These are phyloP conservation scores for Acacia concinna DNA, from an alignment of 331 rosid genomes.

Conservation along the genomic window DNA sequence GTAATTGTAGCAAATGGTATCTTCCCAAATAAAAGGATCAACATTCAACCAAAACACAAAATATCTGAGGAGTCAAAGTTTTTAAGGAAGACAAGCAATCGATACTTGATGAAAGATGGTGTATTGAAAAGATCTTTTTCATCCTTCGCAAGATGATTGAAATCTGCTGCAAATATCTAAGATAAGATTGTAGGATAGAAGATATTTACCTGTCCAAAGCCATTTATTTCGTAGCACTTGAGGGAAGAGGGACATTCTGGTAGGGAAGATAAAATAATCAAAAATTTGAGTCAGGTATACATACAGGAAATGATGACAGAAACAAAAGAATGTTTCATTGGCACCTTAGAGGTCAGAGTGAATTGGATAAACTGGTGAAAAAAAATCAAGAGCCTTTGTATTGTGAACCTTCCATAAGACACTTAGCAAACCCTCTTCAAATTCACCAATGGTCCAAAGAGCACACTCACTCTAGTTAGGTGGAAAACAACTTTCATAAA, in stretches of 20 bases:
- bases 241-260: neutral
- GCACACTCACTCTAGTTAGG: too few relatives aligned
- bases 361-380: too few relatives aligned
- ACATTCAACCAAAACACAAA: neutral
- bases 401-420: too few relatives aligned
- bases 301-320: too few relatives aligned
- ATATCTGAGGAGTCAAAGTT: neutral
- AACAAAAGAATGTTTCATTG: too few relatives aligned
- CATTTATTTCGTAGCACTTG: neutral
- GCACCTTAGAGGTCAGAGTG: too few relatives aligned
- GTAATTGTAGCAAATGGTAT: neutral
- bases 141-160: neutral
- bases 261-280: too few relatives aligned
- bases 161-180: neutral
- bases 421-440: too few relatives aligned
- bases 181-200: neutral
- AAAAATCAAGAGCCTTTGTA: too few relatives aligned
- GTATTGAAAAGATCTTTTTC: neutral
- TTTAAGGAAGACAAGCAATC: neutral
- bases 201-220: neutral
- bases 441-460: too few relatives aligned
- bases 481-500: too few relatives aligned
- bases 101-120: neutral
- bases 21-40: neutral
- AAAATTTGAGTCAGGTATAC: too few relatives aligned